Conservation (phyloP, 176 grass and related monocot genomes). For the Lolium perenne region DNA sequence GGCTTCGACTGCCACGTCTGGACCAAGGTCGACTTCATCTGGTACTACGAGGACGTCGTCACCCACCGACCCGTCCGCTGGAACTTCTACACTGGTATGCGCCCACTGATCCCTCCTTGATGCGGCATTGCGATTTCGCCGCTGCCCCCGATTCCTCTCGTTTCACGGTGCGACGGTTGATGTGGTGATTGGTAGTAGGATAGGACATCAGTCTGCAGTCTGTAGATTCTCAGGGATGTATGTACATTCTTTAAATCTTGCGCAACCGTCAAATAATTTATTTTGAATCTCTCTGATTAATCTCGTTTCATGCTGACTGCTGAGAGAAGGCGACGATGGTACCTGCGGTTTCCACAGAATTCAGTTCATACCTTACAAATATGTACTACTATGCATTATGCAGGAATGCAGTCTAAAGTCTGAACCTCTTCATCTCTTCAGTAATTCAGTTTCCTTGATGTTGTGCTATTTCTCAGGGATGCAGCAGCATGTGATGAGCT, state of each 20-base stretch:
- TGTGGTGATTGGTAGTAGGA: neutral
- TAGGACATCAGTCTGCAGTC: neutral
- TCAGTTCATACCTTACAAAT: neutral
- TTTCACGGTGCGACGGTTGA: neutral
- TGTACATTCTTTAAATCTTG: neutral
- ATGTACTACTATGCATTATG: neutral
- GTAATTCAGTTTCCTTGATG: neutral
- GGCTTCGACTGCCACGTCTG: constrained; percentile 75
- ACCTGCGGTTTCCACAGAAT: neutral
- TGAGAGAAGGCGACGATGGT: neutral
- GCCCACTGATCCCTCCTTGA: neutral
- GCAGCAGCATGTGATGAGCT: constrained; percentile 63
- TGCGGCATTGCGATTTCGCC: neutral
- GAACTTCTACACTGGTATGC: constrained; percentile 73
- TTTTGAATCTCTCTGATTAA: neutral
- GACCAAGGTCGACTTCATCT: constrained; percentile 78
- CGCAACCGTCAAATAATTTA: neutral
- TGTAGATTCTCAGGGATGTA: too few species aligned
- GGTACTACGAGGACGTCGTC: constrained; percentile 88
- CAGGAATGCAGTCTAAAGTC: neutral
- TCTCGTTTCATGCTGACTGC: neutral
- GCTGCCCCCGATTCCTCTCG: neutral
- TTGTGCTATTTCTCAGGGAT: constrained; percentile 30
- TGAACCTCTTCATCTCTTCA: neutral
- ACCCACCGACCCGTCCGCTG: constrained; percentile 83